phyloP scores from a whole-genome alignment of 2,329 filamentous ascomycete species.

The Rutstroemia sp. region DNA sequence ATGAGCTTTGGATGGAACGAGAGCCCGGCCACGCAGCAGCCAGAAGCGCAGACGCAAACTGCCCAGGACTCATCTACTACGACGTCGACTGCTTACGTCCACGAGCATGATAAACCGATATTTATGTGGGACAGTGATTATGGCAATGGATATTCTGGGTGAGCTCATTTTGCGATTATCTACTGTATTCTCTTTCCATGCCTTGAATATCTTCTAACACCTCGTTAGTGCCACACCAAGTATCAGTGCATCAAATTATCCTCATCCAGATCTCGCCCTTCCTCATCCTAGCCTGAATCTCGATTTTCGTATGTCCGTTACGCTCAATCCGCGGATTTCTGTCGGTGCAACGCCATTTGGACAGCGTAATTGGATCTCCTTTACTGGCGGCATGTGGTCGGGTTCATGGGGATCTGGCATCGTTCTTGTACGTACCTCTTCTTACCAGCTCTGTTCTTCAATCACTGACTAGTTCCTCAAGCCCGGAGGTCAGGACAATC shows the following conservation, averaged over 20 bases:
- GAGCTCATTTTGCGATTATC: neutral
- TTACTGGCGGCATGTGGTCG: slow-evolving; percentile 40
- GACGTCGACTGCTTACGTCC: neutral
- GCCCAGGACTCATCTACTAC: neutral
- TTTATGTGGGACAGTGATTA: neutral
- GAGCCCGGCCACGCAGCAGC: neutral
- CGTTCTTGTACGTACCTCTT: slow-evolving; percentile 29
- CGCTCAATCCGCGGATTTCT: slow-evolving; percentile 36
- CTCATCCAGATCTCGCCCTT: slow-evolving; percentile 9
- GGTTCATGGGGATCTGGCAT: slow-evolving; percentile 42
- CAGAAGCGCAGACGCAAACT: neutral
- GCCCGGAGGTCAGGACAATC: slow-evolving; percentile 33
- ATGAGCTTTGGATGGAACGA: neutral
- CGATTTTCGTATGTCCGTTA: slow-evolving; percentile 44
- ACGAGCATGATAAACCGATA: neutral
- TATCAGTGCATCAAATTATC: neutral
- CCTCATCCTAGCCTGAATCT: slow-evolving; percentile 41
- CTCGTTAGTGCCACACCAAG: neutral
- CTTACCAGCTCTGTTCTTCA: neutral
- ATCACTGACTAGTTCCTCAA: slow-evolving; percentile 9
- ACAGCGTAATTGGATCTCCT: slow-evolving; percentile 42
- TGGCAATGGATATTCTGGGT: neutral
- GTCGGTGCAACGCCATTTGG: slow-evolving; percentile 36
- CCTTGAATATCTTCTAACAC: neutral
- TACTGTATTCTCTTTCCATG: neutral